Evolutionary conservation across 2,329 filamentous ascomycete genomes (phyloP), one percentile per base, ranked within the genome.

Genomic region (Colletotrichum sp.): DNA sequence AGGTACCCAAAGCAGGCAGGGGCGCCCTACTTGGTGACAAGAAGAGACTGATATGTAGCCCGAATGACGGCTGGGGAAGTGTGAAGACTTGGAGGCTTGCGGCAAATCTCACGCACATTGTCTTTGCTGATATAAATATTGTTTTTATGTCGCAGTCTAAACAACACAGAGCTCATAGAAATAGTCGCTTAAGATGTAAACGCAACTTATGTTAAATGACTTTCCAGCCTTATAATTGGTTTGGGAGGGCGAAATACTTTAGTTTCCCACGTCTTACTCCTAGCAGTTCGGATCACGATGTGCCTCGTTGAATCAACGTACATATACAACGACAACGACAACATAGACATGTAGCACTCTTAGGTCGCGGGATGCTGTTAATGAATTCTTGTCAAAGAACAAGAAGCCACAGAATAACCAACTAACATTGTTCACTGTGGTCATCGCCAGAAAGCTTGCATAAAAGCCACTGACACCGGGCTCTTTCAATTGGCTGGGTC

Each of bases 201-300:
- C 22, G 12, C n/a, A 48, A 7, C 11, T 0, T 0, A 7, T 48
- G 0, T 13, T 13, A 1, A 6, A 48, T 7, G 1, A 12, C 3
- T 11, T 0, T 48, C 44, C 19, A 12, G 39, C 39, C 3, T 11
- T n/a, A 6, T 48, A 19, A 11, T 12, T 12, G 1, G n/a, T 44
- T n/a, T 0, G n/a, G 0, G 19, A 1, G 9, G 19, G 0, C 12
- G n/a, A 48, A 22, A 48, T 0, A 7, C 44, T 22, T 13, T 1
- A 7, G 6, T 12, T n/a, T 48, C 39, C n/a, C 5, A 12, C 7
- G 22, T 12, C 0, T 44, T 9, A 44, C 16, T n/a, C 16, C 36
- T 44, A 0, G 8, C 0, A 19, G 1, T 44, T 3, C 19, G 19
- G 8, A n/a, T n/a, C 19, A 44, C 0, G 0, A 44, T n/a, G 39